Percentiles rank a stretch among this genome's conserved stretches.
These are phyloP conservation scores for Xylariaceae sp. DNA, from an alignment of 2,329 filamentous ascomycete genomes.

Conservation along the genomic window DNA sequence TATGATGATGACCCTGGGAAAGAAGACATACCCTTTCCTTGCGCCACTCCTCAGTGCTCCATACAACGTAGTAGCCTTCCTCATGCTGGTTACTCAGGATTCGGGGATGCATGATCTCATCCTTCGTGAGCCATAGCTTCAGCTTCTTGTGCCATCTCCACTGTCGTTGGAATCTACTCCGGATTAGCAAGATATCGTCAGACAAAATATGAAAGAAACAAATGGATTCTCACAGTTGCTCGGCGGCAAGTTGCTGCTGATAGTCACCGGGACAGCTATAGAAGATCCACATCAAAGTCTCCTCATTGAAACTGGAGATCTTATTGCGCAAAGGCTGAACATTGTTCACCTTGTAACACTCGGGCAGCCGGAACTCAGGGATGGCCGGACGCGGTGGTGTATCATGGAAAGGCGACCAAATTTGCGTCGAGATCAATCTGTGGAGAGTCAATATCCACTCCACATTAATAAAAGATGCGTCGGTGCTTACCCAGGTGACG, in stretches of 20 bases:
- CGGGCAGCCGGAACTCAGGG: constrained; percentile 54
- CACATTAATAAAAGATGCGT: neutral
- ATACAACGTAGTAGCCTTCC: constrained; percentile 62
- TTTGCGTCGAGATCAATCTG: constrained; percentile 53
- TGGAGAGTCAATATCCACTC: constrained; percentile 15
- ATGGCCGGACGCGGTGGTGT: constrained; percentile 53
- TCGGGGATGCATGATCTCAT: constrained; percentile 60
- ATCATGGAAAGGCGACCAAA: constrained; percentile 58
- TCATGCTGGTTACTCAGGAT: constrained; percentile 54
- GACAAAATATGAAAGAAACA: neutral
- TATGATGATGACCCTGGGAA: neutral
- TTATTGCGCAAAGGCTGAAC: constrained; percentile 61
- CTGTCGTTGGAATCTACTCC: constrained; percentile 52
- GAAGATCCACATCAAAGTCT: constrained; percentile 65
- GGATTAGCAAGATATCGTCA: constrained; percentile 14
- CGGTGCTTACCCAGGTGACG: constrained; percentile 49
- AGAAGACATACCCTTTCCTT: constrained; percentile 53
- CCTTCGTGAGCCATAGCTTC: constrained; percentile 62
- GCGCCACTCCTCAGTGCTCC: constrained; percentile 57
- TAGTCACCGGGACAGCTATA: constrained; percentile 60
- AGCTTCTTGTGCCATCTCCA: constrained; percentile 67
- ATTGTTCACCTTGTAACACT: constrained; percentile 63
- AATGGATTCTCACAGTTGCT: constrained; percentile 50
- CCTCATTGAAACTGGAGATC: constrained; percentile 62
- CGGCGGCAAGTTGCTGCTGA: constrained; percentile 59